phyloP scores from a whole-genome alignment of 805 yeast genomes.

The Zygoascus bituminiphila region DNA sequence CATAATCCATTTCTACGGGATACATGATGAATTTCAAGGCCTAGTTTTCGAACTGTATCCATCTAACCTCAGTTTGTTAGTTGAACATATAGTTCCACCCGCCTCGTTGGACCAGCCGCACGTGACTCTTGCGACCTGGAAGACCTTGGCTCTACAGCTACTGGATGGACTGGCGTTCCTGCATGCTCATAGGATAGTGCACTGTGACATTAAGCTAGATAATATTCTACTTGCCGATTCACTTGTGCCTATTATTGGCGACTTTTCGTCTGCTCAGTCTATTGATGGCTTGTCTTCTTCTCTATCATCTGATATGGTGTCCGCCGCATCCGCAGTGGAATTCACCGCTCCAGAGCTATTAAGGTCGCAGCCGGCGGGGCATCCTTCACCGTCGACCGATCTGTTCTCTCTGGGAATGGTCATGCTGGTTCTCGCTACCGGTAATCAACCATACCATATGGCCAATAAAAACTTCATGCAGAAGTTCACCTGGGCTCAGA shows the following conservation, averaged over 20 bases:
- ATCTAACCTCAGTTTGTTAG: conserved; percentile 8
- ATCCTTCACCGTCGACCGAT: conserved; percentile 28
- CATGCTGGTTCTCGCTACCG: conserved; percentile 39
- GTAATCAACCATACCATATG: conserved; percentile 36
- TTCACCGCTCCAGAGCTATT: conserved; percentile 22
- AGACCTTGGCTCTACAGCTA: conserved; percentile 22
- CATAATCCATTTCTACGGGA: conserved; percentile 14
- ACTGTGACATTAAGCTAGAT: conserved; percentile 91
- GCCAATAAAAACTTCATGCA: conserved; percentile 24
- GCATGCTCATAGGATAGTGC: conserved; percentile 65
- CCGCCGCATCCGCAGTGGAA: conserved; percentile 43
- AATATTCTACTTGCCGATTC: conserved; percentile 44
- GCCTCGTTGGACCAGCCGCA: conserved; percentile 14
- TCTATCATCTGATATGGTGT: conserved; percentile 28
- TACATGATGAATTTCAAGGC: conserved; percentile 5
- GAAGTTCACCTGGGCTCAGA: conserved; percentile 26
- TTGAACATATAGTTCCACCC: background rate
- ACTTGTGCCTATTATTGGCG: conserved; percentile 35
- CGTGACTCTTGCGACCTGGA: conserved; percentile 21
- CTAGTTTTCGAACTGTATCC: conserved; percentile 18
- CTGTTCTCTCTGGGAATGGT: conserved; percentile 41
- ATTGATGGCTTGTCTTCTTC: conserved; percentile 14
- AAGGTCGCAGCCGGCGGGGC: conserved; percentile 8
- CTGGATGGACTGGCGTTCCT: conserved; percentile 18
- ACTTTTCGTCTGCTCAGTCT: conserved; percentile 37